phyloP scores from a whole-genome alignment of 768 basidiomycete species.

The Tylopilus felleus region DNA sequence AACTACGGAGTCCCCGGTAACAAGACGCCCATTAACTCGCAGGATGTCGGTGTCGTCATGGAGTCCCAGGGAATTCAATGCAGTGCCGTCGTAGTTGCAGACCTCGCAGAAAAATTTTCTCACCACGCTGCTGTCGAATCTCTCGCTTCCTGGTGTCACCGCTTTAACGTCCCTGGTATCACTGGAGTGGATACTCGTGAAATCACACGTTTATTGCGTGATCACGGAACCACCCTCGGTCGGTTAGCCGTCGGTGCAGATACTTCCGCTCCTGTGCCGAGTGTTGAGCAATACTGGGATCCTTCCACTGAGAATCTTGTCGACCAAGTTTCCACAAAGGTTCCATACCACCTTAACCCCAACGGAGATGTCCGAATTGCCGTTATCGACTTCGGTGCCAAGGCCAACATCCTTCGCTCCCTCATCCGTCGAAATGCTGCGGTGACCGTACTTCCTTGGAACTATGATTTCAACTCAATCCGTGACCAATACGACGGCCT shows the following conservation, averaged over 20 bases:
- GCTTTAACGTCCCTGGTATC: slow-evolving; percentile 86
- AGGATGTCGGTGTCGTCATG: slow-evolving; percentile 82
- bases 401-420: slow-evolving; percentile 94
- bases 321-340: slow-evolving; percentile 85
- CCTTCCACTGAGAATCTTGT: slow-evolving; percentile 91
- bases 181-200: slow-evolving; percentile 98
- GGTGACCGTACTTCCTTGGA: slow-evolving; percentile 96
- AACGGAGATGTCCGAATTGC: slow-evolving; percentile 88
- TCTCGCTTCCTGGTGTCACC: slow-evolving; percentile 88
- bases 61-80: slow-evolving; percentile 91
- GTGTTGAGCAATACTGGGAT: slow-evolving; percentile 82
- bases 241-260: slow-evolving; percentile 83
- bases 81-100: slow-evolving; percentile 87
- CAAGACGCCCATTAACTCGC: slow-evolving; percentile 61
- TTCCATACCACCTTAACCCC: slow-evolving; percentile 82
- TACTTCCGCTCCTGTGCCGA: slow-evolving; percentile 55
- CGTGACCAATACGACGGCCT: slow-evolving; percentile 91
- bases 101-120: slow-evolving; percentile 92
- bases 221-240: slow-evolving; percentile 96
- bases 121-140: slow-evolving; percentile 95
- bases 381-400: slow-evolving; percentile 94
- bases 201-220: slow-evolving; percentile 88
- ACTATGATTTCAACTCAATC: slow-evolving; percentile 91
- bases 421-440: slow-evolving; percentile 88
- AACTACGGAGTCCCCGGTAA: slow-evolving; percentile 97